Evolutionary conservation across 2,329 filamentous ascomycete genomes (phyloP), one percentile per base, ranked within the genome.

Genomic region (Coniochaeta hoffmannii): DNA sequence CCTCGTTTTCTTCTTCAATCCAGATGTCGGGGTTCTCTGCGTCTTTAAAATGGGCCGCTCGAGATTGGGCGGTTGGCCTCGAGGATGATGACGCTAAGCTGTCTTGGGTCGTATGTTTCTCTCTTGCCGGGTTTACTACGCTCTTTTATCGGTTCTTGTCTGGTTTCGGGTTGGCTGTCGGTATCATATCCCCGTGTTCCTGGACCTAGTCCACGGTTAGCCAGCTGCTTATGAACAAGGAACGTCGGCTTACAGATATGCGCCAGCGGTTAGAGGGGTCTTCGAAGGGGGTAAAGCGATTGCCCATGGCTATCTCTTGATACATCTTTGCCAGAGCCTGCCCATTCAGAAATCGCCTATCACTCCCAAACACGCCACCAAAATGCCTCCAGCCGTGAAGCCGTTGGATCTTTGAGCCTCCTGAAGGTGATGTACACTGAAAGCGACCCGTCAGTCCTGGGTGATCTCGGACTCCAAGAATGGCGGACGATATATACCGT

Each of bases 281-380:
- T 53, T 69, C 73, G 31, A 85, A 68, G 38, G 80, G 80, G 24
- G 83, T 77, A 64, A 80, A 77, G 4, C 79, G 81, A 56, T 79
- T 74, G 10, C 81, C 82, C 50, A 75, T 72, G 0, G 82, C 83
- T 49, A 86, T 83, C 30, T 82, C 71, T 62, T 79, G 71, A 61
- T 81, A 86, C 5, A 85, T 68, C 58, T 68, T 74, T 56, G 83
- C 81, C 50, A 86, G 71, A 12, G 75, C 73, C 31, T 70, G 71
- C 38, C 79, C 82, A 49, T 78, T 77, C 50, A 85, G 71, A 54
- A 74, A 65, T 35, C 77, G 74, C 30, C 77, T 72, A 59, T 83
- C 71, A 61, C 82, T 85, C 32, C 82, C 81, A 76, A 81, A 86
- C 80, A 63, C 84, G 82, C 78, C 81, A 85, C 82, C 82, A 86